Percentiles rank a stretch among this genome's conserved stretches.
Evolutionary conservation across 306 rosid genomes (phyloP).

Genomic region (Alnus glutinosa): DNA sequence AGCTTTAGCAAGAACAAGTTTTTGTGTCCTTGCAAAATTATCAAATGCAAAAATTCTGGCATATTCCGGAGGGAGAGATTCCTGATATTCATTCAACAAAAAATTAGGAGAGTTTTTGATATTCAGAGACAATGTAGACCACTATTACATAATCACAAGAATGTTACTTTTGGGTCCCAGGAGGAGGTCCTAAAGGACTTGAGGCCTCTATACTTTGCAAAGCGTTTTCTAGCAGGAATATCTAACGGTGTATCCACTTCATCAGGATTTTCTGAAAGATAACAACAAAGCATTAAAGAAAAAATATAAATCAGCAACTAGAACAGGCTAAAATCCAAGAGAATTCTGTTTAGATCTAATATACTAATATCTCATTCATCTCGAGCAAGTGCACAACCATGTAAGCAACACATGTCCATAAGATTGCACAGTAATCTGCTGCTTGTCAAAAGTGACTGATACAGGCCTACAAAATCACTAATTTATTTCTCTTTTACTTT

Average conservation of each 20-base stretch:
- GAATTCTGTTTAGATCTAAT: background rate
- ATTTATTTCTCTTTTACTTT: background rate
- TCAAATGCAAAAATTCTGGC: constrained; percentile 81
- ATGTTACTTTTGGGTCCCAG: constrained; percentile 90
- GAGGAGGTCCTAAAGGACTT: constrained; percentile 94
- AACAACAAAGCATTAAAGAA: constrained; percentile 20
- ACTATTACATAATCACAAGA: constrained; percentile 13
- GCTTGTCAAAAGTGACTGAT: background rate
- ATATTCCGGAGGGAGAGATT: constrained; percentile 84
- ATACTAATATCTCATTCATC: constrained; percentile 4
- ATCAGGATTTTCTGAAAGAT: constrained; percentile 80
- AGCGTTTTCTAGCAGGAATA: constrained; percentile 78
- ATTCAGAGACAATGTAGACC: constrained; percentile 1
- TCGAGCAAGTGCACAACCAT: background rate
- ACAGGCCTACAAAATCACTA: background rate
- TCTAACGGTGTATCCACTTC: constrained; percentile 97
- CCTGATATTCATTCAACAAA: constrained; percentile 48
- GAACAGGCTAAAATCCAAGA: constrained; percentile 9
- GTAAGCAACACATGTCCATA: background rate
- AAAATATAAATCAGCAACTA: constrained; percentile 9
- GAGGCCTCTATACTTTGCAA: constrained; percentile 91
- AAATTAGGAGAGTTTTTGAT: constrained; percentile 23
- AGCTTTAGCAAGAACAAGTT: constrained; percentile 80
- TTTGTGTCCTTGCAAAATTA: constrained; percentile 70
- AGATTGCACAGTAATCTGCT: background rate